A percentile compares a stretch with the other conserved stretches of the same genome.
phyloP scores from a whole-genome alignment of 768 basidiomycete genomes.

The Tricholoma terreum region DNA sequence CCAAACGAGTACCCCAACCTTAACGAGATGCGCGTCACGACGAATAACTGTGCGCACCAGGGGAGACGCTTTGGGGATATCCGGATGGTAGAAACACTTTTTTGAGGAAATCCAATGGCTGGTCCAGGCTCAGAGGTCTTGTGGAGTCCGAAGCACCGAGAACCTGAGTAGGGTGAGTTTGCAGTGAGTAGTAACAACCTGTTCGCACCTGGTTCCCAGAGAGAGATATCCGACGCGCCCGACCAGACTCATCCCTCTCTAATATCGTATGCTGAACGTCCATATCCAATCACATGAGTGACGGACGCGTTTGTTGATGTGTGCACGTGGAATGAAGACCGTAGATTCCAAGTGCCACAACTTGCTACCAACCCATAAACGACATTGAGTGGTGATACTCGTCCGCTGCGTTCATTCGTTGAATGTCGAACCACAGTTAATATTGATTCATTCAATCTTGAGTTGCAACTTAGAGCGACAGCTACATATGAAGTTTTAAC shows the following conservation, averaged over 20 bases:
- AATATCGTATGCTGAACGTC: background rate
- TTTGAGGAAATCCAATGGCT: slow-evolving; percentile 28
- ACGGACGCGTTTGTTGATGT: too few species aligned
- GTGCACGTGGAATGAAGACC: too few species aligned
- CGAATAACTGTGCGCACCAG: slow-evolving; percentile 35
- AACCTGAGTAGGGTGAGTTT: slow-evolving; percentile 10
- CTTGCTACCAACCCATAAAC: too few species aligned
- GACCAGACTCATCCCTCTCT: slow-evolving; percentile 22
- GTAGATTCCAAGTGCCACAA: too few species aligned
- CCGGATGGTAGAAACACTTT: slow-evolving; percentile 62
- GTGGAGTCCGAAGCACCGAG: slow-evolving; percentile 1
- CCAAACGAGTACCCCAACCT: background rate
- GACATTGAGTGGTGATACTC: too few species aligned
- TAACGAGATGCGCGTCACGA: background rate
- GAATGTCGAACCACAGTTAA: too few species aligned
- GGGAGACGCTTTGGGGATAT: slow-evolving; percentile 58
- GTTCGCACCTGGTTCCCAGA: slow-evolving; percentile 9
- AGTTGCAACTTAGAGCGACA: too few species aligned
- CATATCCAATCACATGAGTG: too few species aligned
- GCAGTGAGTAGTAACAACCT: too few species aligned
- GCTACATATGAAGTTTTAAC: too few species aligned
- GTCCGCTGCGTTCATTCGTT: too few species aligned
- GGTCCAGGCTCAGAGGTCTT: slow-evolving; percentile 1
- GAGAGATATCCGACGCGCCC: slow-evolving; percentile 8
- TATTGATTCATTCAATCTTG: too few species aligned